Evolutionary conservation across 805 yeast species (phyloP), one percentile per base, ranked within the genome.

Genomic region (Starmerella tilneyi): DNA sequence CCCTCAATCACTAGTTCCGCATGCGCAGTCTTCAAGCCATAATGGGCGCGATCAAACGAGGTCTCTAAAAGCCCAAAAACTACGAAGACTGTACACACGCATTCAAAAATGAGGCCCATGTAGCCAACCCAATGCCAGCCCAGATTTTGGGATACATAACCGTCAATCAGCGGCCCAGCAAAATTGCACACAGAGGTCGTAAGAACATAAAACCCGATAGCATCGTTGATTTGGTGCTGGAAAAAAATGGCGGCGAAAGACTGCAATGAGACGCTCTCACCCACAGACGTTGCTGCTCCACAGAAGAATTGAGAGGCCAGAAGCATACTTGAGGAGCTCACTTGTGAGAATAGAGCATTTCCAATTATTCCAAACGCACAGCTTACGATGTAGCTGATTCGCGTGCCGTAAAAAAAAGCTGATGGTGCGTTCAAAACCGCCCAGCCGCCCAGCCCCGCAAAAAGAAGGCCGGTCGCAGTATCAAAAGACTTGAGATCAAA

Each of bases 121-220:
- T 77, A 77, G 26, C 86, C 85, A 9, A 81, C 84, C 92, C 92
- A 83, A 53, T 80, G 67, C 65, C 82, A 83, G 9, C 76, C 71
- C 15, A 72, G 68, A 32, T 71, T 63, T 36, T 74, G 70, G 8
- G 77, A 72, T 51, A 81, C 75, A 55, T 78, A 78, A 16, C 85
- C 86, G 19, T 84, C 86, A 50, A 81, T 71, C 45, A 84, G 64
- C 1, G 94, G 94, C 3, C 89, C 88, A 46, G 83, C 64, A 59
- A 78, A 83, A 2, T 86, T 79, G 47, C 89, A 88, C n/a, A 77
- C 73, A 29, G 85, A 76, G 2, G 84, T 77, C 21, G 83, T 76
- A 63, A 82, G 58, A 51, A 81, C 81, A 63, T 81, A 84, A 13
- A 78, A 67, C 0, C 92, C 83, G 61, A 84, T 69, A 9, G 76